Conservation (phyloP, 257 asterid genomes). For the Thymus mandschuricus region DNA sequence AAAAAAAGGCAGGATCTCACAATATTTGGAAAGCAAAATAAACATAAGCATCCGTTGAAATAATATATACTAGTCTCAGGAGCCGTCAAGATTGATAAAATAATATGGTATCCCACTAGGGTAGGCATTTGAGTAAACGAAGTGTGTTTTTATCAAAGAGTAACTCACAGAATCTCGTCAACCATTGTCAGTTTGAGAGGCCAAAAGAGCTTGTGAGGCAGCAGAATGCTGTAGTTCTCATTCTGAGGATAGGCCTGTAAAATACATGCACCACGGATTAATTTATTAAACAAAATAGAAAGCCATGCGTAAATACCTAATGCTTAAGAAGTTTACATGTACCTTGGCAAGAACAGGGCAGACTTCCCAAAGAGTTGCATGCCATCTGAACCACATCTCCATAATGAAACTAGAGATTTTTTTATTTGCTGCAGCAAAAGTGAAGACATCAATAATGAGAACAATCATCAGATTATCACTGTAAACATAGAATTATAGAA, state of each 20-base stretch:
- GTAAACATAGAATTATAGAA: slow-evolving; percentile 27
- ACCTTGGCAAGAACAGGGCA: slow-evolving; percentile 60
- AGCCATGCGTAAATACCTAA: not conserved
- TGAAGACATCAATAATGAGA: slow-evolving; percentile 27
- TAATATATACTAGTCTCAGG: too few relatives aligned
- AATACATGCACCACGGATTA: slow-evolving; percentile 21
- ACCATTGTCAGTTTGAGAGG: slow-evolving; percentile 59
- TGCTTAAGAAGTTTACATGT: slow-evolving; percentile 20
- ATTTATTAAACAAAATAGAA: slow-evolving; percentile 6
- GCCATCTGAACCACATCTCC: slow-evolving; percentile 97
- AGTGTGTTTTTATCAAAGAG: too few relatives aligned
- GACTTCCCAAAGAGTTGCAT: slow-evolving; percentile 68
- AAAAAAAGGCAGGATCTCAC: not conserved
- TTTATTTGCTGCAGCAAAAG: slow-evolving; percentile 47
- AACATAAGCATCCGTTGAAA: too few relatives aligned
- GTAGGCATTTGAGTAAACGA: too few relatives aligned
- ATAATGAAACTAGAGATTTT: slow-evolving; percentile 61
- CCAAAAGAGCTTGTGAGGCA: slow-evolving; percentile 70
- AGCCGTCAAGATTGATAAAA: too few relatives aligned
- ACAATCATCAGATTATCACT: slow-evolving; percentile 11
- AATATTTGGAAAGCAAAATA: too few relatives aligned
- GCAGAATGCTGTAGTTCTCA: slow-evolving; percentile 38
- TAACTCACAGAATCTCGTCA: slow-evolving; percentile 64
- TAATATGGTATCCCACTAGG: too few relatives aligned
- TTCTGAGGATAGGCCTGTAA: slow-evolving; percentile 47